Conservation (phyloP, 1,139 yeast species). For the Candida albicans region DNA sequence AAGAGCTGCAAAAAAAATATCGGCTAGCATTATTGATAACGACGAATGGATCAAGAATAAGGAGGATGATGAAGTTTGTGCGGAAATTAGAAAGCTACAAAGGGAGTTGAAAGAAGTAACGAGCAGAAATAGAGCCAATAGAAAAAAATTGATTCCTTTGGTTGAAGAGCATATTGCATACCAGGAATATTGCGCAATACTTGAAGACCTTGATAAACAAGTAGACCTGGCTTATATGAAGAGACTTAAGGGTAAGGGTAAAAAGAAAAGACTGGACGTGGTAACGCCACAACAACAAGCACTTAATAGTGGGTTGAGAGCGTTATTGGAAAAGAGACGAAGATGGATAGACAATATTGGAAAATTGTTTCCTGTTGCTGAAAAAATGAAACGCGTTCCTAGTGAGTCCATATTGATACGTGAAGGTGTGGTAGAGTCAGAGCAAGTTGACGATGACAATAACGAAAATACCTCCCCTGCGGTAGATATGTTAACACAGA, state of each 20-base stretch:
- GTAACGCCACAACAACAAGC: constrained; percentile 48
- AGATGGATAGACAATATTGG: constrained; percentile 93
- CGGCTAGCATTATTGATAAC: constrained; percentile 50
- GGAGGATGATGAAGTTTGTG: constrained; percentile 94
- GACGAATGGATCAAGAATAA: constrained; percentile 77
- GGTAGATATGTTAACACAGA: constrained; percentile 17
- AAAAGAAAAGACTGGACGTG: constrained; percentile 63
- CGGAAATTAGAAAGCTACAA: constrained; percentile 77
- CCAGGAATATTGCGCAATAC: constrained; percentile 87
- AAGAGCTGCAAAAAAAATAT: constrained; percentile 19
- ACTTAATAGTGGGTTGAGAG: constrained; percentile 74
- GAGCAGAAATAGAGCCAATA: constrained; percentile 64
- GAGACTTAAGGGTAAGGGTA: constrained; percentile 78
- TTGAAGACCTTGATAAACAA: constrained; percentile 93
- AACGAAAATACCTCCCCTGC: constrained; percentile 15
- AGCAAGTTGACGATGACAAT: constrained; percentile 43
- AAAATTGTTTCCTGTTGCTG: constrained; percentile 68
- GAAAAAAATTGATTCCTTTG: constrained; percentile 64
- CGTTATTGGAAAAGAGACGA: constrained; percentile 77
- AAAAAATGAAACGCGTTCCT: constrained; percentile 78
- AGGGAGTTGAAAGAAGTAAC: constrained; percentile 62
- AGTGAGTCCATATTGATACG: constrained; percentile 49
- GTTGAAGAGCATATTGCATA: constrained; percentile 93
- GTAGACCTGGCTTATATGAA: constrained; percentile 92
- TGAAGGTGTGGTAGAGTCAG: constrained; percentile 45